These are phyloP conservation scores for Rasamsonia emersonii DNA, from an alignment of 2,329 filamentous ascomycete genomes.

Conservation along the genomic window DNA sequence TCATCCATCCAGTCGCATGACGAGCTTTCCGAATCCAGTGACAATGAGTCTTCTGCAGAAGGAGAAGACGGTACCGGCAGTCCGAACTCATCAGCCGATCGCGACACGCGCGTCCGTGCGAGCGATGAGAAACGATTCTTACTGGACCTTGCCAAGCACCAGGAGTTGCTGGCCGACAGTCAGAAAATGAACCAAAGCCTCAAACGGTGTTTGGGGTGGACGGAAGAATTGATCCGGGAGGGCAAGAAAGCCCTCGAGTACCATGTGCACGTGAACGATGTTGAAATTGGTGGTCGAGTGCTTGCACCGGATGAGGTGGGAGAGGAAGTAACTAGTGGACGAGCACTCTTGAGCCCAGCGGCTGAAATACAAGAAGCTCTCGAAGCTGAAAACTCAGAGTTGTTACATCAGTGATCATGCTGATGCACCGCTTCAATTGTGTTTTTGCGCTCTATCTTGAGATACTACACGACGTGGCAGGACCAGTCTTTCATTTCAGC, in stretches of 20 bases:
- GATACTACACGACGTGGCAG: background rate
- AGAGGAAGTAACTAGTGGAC: slow-evolving; percentile 17
- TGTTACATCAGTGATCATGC: background rate
- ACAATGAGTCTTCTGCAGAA: slow-evolving; percentile 26
- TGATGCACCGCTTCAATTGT: slow-evolving; percentile 3
- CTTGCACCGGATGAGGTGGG: slow-evolving; percentile 56
- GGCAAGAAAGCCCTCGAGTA: slow-evolving; percentile 82
- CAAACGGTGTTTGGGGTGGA: slow-evolving; percentile 79
- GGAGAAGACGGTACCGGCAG: slow-evolving; percentile 30
- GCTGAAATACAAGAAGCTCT: slow-evolving; percentile 10
- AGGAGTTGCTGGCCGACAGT: slow-evolving; percentile 77
- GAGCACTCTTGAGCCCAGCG: slow-evolving; percentile 26
- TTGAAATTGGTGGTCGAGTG: slow-evolving; percentile 73
- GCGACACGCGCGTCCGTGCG: slow-evolving; percentile 48
- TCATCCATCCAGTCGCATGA: slow-evolving; percentile 23
- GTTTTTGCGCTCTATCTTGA: slow-evolving; percentile 1
- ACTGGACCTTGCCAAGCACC: slow-evolving; percentile 78
- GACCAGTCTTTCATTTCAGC: slow-evolving; percentile 4
- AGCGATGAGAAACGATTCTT: slow-evolving; percentile 76
- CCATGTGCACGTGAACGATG: slow-evolving; percentile 66
- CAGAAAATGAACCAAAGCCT: slow-evolving; percentile 95
- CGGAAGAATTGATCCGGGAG: slow-evolving; percentile 82
- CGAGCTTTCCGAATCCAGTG: slow-evolving; percentile 30
- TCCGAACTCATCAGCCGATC: slow-evolving; percentile 23
- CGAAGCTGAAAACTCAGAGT: slow-evolving; percentile 1